phyloP scores from a whole-genome alignment of 345 rosid species.

The Gossypium bickii region DNA sequence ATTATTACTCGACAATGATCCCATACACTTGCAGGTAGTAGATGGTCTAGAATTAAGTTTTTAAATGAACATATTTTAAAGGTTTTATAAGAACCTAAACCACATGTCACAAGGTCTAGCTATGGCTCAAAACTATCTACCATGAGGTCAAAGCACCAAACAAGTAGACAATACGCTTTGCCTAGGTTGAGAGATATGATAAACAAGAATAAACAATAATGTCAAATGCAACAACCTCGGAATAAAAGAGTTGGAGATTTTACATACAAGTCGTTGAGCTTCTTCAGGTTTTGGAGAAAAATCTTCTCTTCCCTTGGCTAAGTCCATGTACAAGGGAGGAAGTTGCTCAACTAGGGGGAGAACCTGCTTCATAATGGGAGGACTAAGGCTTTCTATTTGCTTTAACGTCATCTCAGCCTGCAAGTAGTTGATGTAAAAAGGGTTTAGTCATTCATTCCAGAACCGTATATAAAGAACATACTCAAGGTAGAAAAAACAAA shows the following conservation, averaged over 20 bases:
- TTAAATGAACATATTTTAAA: no score
- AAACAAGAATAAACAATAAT: neutral
- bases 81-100: no score
- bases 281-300: constrained; percentile 94
- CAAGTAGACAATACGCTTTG: neutral
- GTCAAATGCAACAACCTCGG: neutral
- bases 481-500: neutral
- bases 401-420: constrained; percentile 96
- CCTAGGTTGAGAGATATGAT: neutral
- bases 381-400: constrained; percentile 84
- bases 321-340: constrained; percentile 93
- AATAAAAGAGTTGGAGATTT: neutral
- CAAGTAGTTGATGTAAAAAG: constrained; percentile 17
- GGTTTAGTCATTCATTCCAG: neutral
- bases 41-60: no score
- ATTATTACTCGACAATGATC: no score
- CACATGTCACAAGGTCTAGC: neutral
- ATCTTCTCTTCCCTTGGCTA: constrained; percentile 88
- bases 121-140: neutral
- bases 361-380: constrained; percentile 91
- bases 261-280: constrained; percentile 84
- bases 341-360: constrained; percentile 63
- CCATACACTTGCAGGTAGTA: no score
- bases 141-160: neutral
- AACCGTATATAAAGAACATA: neutral